Evolutionary conservation across 306 rosid species (phyloP).

Genomic region (Medicago lupulina): DNA sequence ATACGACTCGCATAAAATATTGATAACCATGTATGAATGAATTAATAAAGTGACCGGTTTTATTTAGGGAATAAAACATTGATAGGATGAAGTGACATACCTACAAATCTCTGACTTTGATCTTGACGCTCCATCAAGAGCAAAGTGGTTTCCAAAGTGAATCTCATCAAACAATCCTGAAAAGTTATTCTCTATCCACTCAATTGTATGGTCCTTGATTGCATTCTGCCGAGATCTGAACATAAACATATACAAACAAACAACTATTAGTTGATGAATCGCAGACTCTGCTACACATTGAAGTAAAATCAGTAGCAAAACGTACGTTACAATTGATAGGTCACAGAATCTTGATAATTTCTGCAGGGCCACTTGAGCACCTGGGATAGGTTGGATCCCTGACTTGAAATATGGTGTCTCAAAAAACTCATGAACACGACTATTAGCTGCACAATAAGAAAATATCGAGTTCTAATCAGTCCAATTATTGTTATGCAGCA

Average conservation of each 20-base stretch:
- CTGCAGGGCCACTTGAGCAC: slow-evolving; percentile 71
- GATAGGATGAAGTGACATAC: slow-evolving; percentile 45
- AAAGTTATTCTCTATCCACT: slow-evolving; percentile 79
- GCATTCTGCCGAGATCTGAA: slow-evolving; percentile 83
- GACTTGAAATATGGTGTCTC: slow-evolving; percentile 82
- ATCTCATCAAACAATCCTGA: slow-evolving; percentile 83
- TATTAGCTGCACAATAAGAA: slow-evolving; percentile 62
- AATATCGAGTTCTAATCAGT: slow-evolving; percentile 3
- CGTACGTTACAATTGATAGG: slow-evolving; percentile 93
- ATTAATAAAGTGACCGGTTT: too few relatives aligned
- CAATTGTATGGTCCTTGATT: slow-evolving; percentile 86
- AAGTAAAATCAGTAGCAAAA: slow-evolving; percentile 34
- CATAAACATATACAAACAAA: slow-evolving; percentile 26
- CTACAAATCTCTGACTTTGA: slow-evolving; percentile 89
- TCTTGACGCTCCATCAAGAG: slow-evolving; percentile 77
- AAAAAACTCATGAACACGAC: slow-evolving; percentile 85
- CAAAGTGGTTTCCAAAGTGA: slow-evolving; percentile 95
- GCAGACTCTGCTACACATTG: slow-evolving; percentile 6
- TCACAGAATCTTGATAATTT: slow-evolving; percentile 72
- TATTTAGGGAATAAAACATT: not conserved
- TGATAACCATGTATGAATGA: too few relatives aligned
- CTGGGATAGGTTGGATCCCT: slow-evolving; percentile 88
- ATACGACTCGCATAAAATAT: too few relatives aligned
- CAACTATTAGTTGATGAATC: slow-evolving; percentile 35
- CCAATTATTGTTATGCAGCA: not conserved